Base-by-base conservation (phyloP, 306 rosid genomes). In the Aeschynomene evenia region DNA sequence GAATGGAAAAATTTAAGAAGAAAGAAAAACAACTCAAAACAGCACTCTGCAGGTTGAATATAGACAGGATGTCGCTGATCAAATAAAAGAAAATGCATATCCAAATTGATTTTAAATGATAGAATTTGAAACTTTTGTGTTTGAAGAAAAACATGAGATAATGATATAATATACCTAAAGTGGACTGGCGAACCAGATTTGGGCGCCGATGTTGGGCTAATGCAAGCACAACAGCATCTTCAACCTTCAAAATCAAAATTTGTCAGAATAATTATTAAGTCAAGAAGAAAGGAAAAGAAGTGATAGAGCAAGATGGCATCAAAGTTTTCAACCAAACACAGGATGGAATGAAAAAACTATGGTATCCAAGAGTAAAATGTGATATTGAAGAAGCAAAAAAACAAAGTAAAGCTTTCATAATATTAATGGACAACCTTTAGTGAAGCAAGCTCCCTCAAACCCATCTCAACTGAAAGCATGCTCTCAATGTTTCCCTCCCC, bases 381-480 rank as follows among this genome's bases (percentile, higher is more conserved):
- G 9, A 50, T 63, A 55, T 18, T 22, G 69, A 2, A 66, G 12
- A 31, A 54, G 0, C 31, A 5, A 70, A 42, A 16, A 19, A 37
- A 37, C 7, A 37, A 22, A 64, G 16, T 61, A 29, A 34, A 54
- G 68, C 9, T 57, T 66, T 22, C 66, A 46, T 13, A 61, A 22
- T 16, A 70, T 9, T 51, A 66, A 67, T 7, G 65, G 49, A 51
- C 63, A 50, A 89, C 98, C 98, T 92, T 92, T 24, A 92, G 76
- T 77, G 94, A 89, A 31, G 92, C 82, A 72, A 92, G 74, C 72
- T 92, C 95, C 82, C 88, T 85, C 84, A 89, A 79, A 49, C 95
- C 98, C 98, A 89, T 89, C 86, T 92, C 96, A 58, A 92, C 96
- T 67, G 96, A 89, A 84, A 92, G 98, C 98, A 89, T 92, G 70